phyloP scores from a whole-genome alignment of 2,329 filamentous ascomycete genomes.

The Aaosphaeria arxii region DNA sequence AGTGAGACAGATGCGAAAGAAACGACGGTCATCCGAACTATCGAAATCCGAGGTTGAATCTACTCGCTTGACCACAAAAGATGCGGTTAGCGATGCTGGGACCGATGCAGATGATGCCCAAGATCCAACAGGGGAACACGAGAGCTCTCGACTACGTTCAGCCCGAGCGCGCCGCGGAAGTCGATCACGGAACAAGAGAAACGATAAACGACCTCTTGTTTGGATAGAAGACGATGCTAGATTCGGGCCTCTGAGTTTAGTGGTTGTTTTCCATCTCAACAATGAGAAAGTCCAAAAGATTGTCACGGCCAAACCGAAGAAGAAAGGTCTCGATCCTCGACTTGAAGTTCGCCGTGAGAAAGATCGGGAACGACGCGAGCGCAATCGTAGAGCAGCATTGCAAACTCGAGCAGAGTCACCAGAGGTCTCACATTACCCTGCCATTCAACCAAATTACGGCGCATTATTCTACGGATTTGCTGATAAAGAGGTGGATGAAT shows the following conservation, averaged over 20 bases:
- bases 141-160: slow-evolving; percentile 25
- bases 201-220: slow-evolving; percentile 32
- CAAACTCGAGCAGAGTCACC: slow-evolving; percentile 34
- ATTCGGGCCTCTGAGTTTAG: slow-evolving; percentile 16
- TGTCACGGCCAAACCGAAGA: slow-evolving; percentile 57
- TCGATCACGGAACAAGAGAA: slow-evolving; percentile 22
- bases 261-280: slow-evolving; percentile 40
- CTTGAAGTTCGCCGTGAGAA: slow-evolving; percentile 31
- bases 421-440: slow-evolving; percentile 54
- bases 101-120: slow-evolving; percentile 24
- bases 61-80: not conserved
- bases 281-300: slow-evolving; percentile 60
- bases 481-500: slow-evolving; percentile 84
- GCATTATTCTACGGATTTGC: slow-evolving; percentile 86
- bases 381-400: slow-evolving; percentile 47
- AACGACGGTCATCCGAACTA: slow-evolving; percentile 36
- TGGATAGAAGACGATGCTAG: slow-evolving; percentile 34
- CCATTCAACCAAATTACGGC: slow-evolving; percentile 63
- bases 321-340: slow-evolving; percentile 31
- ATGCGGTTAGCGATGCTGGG: slow-evolving; percentile 21
- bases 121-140: slow-evolving; percentile 26
- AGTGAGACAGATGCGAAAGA: slow-evolving; percentile 40
- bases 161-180: slow-evolving; percentile 28
- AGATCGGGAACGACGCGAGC: slow-evolving; percentile 40
- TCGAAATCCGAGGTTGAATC: slow-evolving; percentile 28